Conservation (phyloP, 2,329 filamentous ascomycete genomes). For the Colletotrichum agaves region DNA sequence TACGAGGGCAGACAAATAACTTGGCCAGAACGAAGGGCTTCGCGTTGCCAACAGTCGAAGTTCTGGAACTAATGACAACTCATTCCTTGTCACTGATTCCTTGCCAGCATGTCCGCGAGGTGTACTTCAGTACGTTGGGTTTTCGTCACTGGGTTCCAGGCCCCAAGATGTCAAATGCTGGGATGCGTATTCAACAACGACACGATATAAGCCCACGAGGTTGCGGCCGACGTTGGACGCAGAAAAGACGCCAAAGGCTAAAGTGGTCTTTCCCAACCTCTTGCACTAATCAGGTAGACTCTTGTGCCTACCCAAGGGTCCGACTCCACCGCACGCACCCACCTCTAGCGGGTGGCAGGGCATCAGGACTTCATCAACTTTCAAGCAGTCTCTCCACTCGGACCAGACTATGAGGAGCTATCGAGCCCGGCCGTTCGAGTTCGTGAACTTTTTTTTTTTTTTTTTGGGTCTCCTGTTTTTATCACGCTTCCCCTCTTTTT, state of each 20-base stretch:
- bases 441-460: constrained; percentile 6
- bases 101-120: neutral
- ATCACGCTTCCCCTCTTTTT: constrained; percentile 26
- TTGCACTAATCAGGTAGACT: too few relatives aligned
- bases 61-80: constrained; percentile 23
- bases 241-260: constrained; percentile 15
- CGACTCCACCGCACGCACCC: constrained; percentile 22
- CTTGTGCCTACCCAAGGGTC: constrained; percentile 29
- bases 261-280: constrained; percentile 9
- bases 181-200: constrained; percentile 4
- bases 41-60: neutral
- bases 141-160: constrained; percentile 6
- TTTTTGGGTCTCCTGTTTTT: neutral
- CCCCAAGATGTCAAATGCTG: neutral
- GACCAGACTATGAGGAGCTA: constrained; percentile 16
- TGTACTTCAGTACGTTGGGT: neutral
- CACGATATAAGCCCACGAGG: constrained; percentile 20
- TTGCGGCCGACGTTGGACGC: constrained; percentile 17
- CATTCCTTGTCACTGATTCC: constrained; percentile 18
- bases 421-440: constrained; percentile 7
- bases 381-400: constrained; percentile 12
- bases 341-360: constrained; percentile 23
- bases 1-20: constrained; percentile 19
- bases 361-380: constrained; percentile 15
- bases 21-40: constrained; percentile 11